Evolutionary conservation across 305 asterid species (phyloP).

Genomic region (Fraxinus nigra): DNA sequence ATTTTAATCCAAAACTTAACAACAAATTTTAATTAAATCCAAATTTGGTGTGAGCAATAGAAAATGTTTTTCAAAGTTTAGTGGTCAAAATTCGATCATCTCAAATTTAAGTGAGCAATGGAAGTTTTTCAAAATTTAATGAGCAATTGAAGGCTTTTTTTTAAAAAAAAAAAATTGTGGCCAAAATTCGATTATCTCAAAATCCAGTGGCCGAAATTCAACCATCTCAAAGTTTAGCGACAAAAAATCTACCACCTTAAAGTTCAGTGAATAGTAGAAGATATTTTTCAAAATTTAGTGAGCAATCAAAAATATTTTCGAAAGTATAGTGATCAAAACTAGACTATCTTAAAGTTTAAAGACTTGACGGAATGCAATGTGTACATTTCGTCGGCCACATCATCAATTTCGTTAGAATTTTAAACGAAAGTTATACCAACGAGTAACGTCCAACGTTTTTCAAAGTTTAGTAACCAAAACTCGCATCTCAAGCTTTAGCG

Average conservation of each 20-base stretch:
- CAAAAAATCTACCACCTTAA: neutral
- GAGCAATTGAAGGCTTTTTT: neutral
- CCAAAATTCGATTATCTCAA: too few species aligned
- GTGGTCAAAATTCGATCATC: too few species aligned
- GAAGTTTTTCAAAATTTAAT: too few species aligned
- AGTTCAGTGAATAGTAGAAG: neutral
- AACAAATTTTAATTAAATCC: too few species aligned
- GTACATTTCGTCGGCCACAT: neutral
- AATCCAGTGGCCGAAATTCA: too few species aligned
- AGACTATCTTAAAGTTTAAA: neutral
- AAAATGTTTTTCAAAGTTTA: neutral
- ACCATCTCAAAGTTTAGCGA: too few species aligned
- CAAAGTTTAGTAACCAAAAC: neutral
- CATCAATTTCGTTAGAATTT: neutral
- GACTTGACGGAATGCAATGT: neutral
- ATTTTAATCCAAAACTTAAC: neutral
- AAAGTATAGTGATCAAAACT: neutral
- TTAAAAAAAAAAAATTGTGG: too few species aligned
- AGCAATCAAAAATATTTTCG: too few species aligned
- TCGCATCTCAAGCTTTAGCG: neutral
- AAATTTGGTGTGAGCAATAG: neutral
- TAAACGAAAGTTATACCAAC: neutral
- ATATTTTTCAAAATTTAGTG: neutral
- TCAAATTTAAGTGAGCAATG: neutral
- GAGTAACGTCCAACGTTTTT: neutral